These are phyloP conservation scores for Metarhizium anisopliae DNA, from an alignment of 2,329 filamentous ascomycete species.

Conservation along the genomic window DNA sequence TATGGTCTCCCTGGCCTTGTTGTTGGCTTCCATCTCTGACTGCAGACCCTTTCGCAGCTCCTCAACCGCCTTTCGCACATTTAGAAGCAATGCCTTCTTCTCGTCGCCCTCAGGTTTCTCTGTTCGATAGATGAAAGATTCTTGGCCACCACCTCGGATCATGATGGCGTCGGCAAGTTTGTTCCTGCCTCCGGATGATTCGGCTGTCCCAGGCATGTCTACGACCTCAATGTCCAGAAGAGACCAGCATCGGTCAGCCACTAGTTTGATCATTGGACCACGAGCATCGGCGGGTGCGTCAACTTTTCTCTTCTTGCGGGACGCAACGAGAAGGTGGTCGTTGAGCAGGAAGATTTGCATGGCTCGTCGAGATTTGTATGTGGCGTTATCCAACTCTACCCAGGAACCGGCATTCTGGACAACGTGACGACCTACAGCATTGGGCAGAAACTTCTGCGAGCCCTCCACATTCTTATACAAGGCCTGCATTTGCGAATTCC, in stretches of 20 bases:
- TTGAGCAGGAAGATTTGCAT: slow-evolving; percentile 92
- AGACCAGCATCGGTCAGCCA: slow-evolving; percentile 91
- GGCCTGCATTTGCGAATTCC: slow-evolving; percentile 62
- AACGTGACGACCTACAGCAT: slow-evolving; percentile 83
- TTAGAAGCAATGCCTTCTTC: slow-evolving; percentile 73
- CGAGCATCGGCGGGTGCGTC: slow-evolving; percentile 50
- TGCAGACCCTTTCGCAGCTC: slow-evolving; percentile 79
- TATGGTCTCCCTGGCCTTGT: slow-evolving; percentile 75
- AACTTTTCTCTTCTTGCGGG: slow-evolving; percentile 82
- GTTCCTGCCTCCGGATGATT: slow-evolving; percentile 43
- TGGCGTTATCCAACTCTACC: slow-evolving; percentile 95
- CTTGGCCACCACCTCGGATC: slow-evolving; percentile 73
- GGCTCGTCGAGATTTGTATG: slow-evolving; percentile 83
- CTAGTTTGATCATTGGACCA: slow-evolving; percentile 61
- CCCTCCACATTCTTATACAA: slow-evolving; percentile 97
- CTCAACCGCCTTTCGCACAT: slow-evolving; percentile 87
- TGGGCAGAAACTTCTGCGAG: slow-evolving; percentile 92
- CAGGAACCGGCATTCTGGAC: slow-evolving; percentile 86
- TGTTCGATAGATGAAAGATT: slow-evolving; percentile 90
- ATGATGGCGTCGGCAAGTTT: slow-evolving; percentile 81
- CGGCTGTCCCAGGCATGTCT: slow-evolving; percentile 65
- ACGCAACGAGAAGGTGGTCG: slow-evolving; percentile 86
- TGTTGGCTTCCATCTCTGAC: slow-evolving; percentile 78
- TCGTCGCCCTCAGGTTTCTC: slow-evolving; percentile 71
- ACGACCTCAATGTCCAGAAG: slow-evolving; percentile 88